Percentiles rank a stretch among this genome's conserved stretches.
Evolutionary conservation across 2,329 filamentous ascomycete genomes (phyloP).

Genomic region (Cytospora piceae): DNA sequence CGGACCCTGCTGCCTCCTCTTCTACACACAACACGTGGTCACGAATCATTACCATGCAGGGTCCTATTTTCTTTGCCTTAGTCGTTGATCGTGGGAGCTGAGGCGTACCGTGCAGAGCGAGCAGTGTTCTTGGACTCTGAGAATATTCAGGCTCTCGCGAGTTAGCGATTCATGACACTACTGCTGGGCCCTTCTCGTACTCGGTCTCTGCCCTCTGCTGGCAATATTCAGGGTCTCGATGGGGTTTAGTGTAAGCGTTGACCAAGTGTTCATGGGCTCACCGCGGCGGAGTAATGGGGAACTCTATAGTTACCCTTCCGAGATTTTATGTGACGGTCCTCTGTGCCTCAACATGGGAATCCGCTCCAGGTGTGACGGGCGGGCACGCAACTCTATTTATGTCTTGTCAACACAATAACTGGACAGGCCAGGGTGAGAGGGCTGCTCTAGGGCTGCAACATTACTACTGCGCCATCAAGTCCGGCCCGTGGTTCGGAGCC

Average conservation of each 20-base stretch:
- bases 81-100: not conserved
- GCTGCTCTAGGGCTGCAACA: not conserved
- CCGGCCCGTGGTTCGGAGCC: not conserved
- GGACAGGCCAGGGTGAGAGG: not conserved
- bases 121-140: not conserved
- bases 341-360: not conserved
- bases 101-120: not conserved
- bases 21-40: not conserved
- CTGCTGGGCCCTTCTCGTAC: not conserved
- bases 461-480: not conserved
- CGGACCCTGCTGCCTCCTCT: not conserved
- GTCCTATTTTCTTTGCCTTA: not conserved
- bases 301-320: not conserved
- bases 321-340: not conserved
- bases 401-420: no score
- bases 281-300: not conserved
- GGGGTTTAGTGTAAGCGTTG: not conserved
- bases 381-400: not conserved
- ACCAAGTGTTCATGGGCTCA: not conserved
- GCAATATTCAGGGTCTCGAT: not conserved
- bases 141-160: not conserved
- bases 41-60: not conserved
- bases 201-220: not conserved
- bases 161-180: not conserved
- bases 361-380: not conserved